phyloP scores from a whole-genome alignment of 495 filamentous ascomycete genomes.

The Neurospora sp. region DNA sequence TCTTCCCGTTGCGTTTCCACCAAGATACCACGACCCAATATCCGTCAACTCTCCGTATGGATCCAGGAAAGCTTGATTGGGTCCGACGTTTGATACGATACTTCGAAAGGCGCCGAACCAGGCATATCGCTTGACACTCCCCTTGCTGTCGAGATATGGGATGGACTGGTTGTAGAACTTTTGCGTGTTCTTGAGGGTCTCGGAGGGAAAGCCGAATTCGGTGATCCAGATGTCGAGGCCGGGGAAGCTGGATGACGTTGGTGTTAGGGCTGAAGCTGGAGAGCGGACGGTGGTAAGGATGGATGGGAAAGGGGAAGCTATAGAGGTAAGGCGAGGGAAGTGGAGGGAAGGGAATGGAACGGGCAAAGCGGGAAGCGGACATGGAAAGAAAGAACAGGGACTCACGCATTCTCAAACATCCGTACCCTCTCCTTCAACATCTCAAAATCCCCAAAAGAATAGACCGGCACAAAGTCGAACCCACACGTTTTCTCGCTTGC shows the following conservation, averaged over 20 bases:
- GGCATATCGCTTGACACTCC: slow-evolving; percentile 44
- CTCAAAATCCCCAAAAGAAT: slow-evolving; percentile 56
- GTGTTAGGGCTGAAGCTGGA: not conserved
- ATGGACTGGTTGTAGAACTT: slow-evolving; percentile 44
- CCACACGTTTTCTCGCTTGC: slow-evolving; percentile 29
- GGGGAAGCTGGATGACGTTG: slow-evolving; percentile 22
- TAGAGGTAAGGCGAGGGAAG: too few species aligned
- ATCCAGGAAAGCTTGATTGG: slow-evolving; percentile 45
- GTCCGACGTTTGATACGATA: slow-evolving; percentile 47
- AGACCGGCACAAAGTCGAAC: slow-evolving; percentile 54
- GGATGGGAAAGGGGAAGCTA: too few species aligned
- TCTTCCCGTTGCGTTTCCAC: slow-evolving; percentile 34
- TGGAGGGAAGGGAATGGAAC: too few species aligned
- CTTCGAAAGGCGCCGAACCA: slow-evolving; percentile 57
- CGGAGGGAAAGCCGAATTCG: slow-evolving; percentile 41
- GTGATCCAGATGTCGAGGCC: slow-evolving; percentile 49
- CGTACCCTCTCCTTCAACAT: slow-evolving; percentile 34
- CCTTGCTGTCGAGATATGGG: slow-evolving; percentile 41
- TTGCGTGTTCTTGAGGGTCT: slow-evolving; percentile 37
- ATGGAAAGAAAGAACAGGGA: not conserved
- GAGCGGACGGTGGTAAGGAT: not conserved
- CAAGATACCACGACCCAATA: slow-evolving; percentile 53
- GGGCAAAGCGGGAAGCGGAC: too few species aligned
- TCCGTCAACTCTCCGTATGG: slow-evolving; percentile 45
- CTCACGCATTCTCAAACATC: slow-evolving; percentile 19